These are phyloP conservation scores for Nitzschia putrida DNA, from an alignment of 108 stramenopile genomes.

Conservation along the genomic window DNA sequence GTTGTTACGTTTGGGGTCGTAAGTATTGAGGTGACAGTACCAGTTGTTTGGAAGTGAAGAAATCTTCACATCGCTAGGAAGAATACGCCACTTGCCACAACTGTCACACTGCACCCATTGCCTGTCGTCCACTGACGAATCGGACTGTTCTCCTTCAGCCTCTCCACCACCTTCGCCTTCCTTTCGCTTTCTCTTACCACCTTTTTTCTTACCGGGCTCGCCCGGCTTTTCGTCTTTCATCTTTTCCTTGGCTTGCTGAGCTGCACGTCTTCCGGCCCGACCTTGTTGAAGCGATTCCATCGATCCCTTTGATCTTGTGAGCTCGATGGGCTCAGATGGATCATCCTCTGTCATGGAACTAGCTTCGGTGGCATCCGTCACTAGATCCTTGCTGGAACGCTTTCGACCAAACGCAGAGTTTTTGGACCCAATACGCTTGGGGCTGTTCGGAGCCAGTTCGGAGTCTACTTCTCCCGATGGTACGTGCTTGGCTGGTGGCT, in stretches of 20 bases:
- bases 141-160: conserved; percentile 28
- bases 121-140: conserved; percentile 46
- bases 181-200: conserved; percentile 33
- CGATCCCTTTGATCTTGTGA: conserved; percentile 5
- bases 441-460: not conserved
- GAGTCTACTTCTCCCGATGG: not conserved
- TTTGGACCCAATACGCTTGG: not conserved
- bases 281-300: conserved; percentile 6
- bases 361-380: not conserved
- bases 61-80: conserved; percentile 63
- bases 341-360: not conserved
- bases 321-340: not conserved
- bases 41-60: conserved; percentile 74
- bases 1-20: conserved; percentile 61
- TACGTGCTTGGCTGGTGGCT: not conserved
- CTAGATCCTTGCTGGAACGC: not conserved
- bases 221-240: conserved; percentile 28
- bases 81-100: conserved; percentile 85
- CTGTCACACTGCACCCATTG: conserved; percentile 90
- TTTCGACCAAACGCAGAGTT: not conserved
- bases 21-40: conserved; percentile 84
- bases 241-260: conserved; percentile 68
- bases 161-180: conserved; percentile 30
- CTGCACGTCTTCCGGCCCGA: conserved; percentile 66
- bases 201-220: conserved; percentile 46